Evolutionary conservation across 2,329 filamentous ascomycete genomes (phyloP).

Genomic region (Blumeria hordei): DNA sequence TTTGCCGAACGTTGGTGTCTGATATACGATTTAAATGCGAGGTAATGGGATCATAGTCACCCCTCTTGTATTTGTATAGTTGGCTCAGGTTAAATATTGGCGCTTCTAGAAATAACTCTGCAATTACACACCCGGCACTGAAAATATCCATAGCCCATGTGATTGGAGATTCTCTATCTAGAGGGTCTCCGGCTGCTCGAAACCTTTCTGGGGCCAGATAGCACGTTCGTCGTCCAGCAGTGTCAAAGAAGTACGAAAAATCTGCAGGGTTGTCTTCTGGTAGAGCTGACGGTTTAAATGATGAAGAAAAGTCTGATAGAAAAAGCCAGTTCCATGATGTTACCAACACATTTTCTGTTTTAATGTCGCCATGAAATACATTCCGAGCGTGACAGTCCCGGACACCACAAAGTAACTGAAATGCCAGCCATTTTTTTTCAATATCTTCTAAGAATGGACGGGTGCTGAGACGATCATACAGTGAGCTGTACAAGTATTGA

Average conservation of each 20-base stretch:
- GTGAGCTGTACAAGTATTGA: conserved; percentile 85
- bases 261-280: conserved; percentile 93
- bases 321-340: conserved; percentile 99
- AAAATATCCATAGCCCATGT: conserved; percentile 98
- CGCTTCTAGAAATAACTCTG: conserved; percentile 80
- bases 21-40: conserved; percentile 67
- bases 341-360: conserved; percentile 88
- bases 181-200: conserved; percentile 41
- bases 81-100: conserved; percentile 97
- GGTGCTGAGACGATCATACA: conserved; percentile 92
- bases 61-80: conserved; percentile 77
- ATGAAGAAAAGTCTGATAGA: conserved; percentile 85
- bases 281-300: conserved; percentile 80
- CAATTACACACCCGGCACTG: conserved; percentile 88
- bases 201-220: conserved; percentile 92
- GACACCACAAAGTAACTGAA: conserved; percentile 77
- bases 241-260: conserved; percentile 95
- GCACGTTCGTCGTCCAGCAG: conserved; percentile 72
- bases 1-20: conserved; percentile 62
- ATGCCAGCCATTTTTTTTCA: conserved; percentile 96
- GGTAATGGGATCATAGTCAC: conserved; percentile 73
- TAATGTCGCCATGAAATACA: conserved; percentile 93
- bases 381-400: conserved; percentile 77
- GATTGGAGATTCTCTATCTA: conserved; percentile 36
- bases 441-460: conserved; percentile 91